Percentiles rank a stretch among this genome's conserved stretches.
These are phyloP conservation scores for Amoeboaphelidium occidentale DNA, from an alignment of 371 early-diverging fungal species.

Conservation along the genomic window DNA sequence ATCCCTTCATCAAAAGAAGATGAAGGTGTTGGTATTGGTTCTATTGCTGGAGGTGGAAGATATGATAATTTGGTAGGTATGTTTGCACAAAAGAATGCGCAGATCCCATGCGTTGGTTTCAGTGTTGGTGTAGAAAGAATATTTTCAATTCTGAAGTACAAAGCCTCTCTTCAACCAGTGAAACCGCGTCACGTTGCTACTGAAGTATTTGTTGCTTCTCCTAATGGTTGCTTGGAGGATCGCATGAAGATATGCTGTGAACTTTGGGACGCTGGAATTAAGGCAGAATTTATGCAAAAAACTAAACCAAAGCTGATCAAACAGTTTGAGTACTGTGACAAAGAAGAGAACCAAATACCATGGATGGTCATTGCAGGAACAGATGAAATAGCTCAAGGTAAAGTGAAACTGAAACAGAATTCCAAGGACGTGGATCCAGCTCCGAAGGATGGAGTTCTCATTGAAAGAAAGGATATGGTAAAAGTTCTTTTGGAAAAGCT, in stretches of 20 bases:
- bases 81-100: conserved; percentile 36
- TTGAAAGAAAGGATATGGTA: not conserved
- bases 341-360: conserved; percentile 45
- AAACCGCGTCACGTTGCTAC: conserved; percentile 26
- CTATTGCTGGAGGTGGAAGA: conserved; percentile 96
- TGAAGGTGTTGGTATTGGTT: conserved; percentile 73
- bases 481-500: not conserved
- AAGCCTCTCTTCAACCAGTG: not conserved
- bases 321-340: conserved; percentile 57
- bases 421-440: conserved; percentile 5
- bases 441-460: not conserved
- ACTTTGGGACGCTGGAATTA: conserved; percentile 71
- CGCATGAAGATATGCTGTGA: conserved; percentile 60
- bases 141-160: conserved; percentile 44
- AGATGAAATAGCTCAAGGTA: conserved; percentile 48
- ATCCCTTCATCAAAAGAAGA: conserved; percentile 28
- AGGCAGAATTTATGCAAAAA: conserved; percentile 78
- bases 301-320: conserved; percentile 53
- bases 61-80: conserved; percentile 96
- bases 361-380: conserved; percentile 63
- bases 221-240: conserved; percentile 70
- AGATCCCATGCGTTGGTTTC: conserved; percentile 93
- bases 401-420: conserved; percentile 56
- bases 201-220: conserved; percentile 69
- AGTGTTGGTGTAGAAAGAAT: conserved; percentile 94